Conservation (phyloP, 2,329 filamentous ascomycete genomes). For the Myriosclerotinia duriaeana region DNA sequence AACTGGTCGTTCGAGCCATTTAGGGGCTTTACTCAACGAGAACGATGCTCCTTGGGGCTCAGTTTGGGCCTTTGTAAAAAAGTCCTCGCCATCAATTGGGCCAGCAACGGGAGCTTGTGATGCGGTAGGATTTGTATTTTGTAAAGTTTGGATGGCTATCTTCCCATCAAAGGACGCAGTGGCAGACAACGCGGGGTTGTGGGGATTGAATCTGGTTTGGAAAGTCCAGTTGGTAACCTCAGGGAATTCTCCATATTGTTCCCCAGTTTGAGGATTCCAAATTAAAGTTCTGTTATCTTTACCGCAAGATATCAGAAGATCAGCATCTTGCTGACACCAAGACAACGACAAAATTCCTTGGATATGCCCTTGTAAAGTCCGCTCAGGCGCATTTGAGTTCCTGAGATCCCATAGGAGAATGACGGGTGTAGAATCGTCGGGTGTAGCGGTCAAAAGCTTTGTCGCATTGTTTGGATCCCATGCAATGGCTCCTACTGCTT, state of each 20-base stretch:
- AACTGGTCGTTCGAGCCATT: conserved; percentile 82
- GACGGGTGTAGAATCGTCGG: conserved; percentile 82
- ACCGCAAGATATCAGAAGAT: conserved; percentile 86
- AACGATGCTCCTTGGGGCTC: conserved; percentile 90
- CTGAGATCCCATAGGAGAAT: conserved; percentile 93
- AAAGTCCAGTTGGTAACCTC: conserved; percentile 99
- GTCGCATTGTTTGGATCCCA: conserved; percentile 97
- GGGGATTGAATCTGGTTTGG: conserved; percentile 88
- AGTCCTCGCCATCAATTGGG: conserved; percentile 85
- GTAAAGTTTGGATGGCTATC: conserved; percentile 88
- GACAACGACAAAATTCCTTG: conserved; percentile 90
- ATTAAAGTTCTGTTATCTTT: conserved; percentile 95
- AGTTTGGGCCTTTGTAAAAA: conserved; percentile 90
- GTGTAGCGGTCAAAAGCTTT: conserved; percentile 88
- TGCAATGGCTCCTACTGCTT: conserved; percentile 89
- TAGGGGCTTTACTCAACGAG: conserved; percentile 79
- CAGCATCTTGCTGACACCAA: conserved; percentile 90
- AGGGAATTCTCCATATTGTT: conserved; percentile 86
- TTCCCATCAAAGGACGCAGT: conserved; percentile 98
- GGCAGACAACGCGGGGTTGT: conserved; percentile 87
- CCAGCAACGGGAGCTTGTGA: conserved; percentile 65
- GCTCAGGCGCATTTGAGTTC: conserved; percentile 93
- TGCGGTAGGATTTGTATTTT: conserved; percentile 83
- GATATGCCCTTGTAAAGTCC: conserved; percentile 86
- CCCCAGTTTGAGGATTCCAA: conserved; percentile 93